Conservation (phyloP, 768 basidiomycete genomes). For the Xerocomellus intermedius region DNA sequence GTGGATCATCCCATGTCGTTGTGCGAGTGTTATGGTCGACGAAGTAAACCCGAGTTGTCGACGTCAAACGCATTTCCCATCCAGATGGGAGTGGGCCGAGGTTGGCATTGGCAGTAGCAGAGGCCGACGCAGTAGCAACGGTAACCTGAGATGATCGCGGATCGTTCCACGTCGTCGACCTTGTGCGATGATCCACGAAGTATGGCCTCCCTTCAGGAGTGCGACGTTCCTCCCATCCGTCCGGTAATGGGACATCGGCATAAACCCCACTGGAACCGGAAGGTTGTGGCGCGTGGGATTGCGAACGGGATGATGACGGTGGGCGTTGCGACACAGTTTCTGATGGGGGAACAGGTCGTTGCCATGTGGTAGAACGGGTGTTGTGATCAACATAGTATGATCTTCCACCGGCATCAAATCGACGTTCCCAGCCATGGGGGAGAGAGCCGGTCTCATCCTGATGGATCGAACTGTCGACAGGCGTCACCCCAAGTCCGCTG, state of each 20-base stretch:
- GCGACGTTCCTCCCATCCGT: conserved; percentile 90
- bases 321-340: conserved; percentile 23
- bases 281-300: conserved; percentile 26
- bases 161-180: conserved; percentile 91
- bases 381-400: conserved; percentile 89
- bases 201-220: conserved; percentile 84
- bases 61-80: conserved; percentile 94
- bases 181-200: conserved; percentile 74
- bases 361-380: conserved; percentile 79
- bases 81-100: conserved; percentile 85
- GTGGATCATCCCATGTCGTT: conserved; percentile 92
- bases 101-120: conserved; percentile 50
- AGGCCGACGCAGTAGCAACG: conserved; percentile 41
- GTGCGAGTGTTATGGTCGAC: conserved; percentile 90
- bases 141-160: conserved; percentile 60
- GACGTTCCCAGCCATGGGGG: conserved; percentile 82
- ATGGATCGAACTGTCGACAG: conserved; percentile 22
- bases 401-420: conserved; percentile 62
- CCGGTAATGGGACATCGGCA: conserved; percentile 70
- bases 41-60: conserved; percentile 83
- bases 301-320: conserved; percentile 13
- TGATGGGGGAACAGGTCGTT: conserved; percentile 40
- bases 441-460: conserved; percentile 65
- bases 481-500: conserved; percentile 2
- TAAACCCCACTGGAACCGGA: conserved; percentile 36